These are phyloP conservation scores for Omphalotus guepiniiformis DNA, from an alignment of 768 basidiomycete genomes.

Conservation along the genomic window DNA sequence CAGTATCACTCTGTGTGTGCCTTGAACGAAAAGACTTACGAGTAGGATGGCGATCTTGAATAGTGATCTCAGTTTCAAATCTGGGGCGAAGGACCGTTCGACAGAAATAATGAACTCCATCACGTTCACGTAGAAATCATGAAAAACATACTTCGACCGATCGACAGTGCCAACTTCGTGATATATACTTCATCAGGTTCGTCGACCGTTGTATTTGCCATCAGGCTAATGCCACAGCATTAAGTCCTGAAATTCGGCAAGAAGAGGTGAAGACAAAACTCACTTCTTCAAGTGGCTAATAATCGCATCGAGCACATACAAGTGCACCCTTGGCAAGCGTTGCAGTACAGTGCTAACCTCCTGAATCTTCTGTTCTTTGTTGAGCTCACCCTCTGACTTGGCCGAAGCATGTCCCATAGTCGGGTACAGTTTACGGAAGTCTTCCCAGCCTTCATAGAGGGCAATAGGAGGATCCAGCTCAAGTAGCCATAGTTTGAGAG, in stretches of 20 bases:
- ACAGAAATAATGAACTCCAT: conserved; percentile 7
- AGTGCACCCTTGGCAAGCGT: conserved; percentile 71
- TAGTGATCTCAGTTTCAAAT: conserved; percentile 75
- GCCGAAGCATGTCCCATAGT: conserved; percentile 40
- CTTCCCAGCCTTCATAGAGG: conserved; percentile 90
- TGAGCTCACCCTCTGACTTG: conserved; percentile 47
- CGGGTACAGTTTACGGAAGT: conserved; percentile 84
- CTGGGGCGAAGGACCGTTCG: conserved; percentile 80
- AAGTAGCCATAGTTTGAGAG: conserved; percentile 86
- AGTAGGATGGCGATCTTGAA: conserved; percentile 87
- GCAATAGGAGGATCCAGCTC: conserved; percentile 87
- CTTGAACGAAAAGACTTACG: conserved; percentile 37
- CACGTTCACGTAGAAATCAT: neutral
- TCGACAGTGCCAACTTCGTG: conserved; percentile 81
- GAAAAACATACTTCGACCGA: conserved; percentile 71
- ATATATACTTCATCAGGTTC: conserved; percentile 79
- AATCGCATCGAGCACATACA: conserved; percentile 75
- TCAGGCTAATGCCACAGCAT: conserved; percentile 50
- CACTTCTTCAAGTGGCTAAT: conserved; percentile 73
- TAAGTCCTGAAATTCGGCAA: neutral
- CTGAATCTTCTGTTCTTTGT: conserved; percentile 57
- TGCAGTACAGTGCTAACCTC: conserved; percentile 60
- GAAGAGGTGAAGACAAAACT: conserved; percentile 20
- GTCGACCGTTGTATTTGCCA: conserved; percentile 62
- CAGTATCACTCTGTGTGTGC: neutral